Base-by-base conservation (phyloP, 2,329 filamentous ascomycete genomes). In the Fusarium oligoseptatum region DNA sequence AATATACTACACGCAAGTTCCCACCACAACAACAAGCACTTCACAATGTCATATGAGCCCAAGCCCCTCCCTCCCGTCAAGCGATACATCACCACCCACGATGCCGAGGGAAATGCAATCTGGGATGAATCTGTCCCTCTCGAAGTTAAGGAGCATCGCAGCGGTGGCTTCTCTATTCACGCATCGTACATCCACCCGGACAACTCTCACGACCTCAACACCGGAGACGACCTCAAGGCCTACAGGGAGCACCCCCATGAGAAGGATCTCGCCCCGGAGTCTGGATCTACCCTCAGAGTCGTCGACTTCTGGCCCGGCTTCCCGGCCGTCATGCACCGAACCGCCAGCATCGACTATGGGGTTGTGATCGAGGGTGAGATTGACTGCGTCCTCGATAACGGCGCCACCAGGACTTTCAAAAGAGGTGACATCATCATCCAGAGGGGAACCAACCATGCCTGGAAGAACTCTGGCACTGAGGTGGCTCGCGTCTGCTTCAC, bases 361-460 rank as follows among this genome's bases (percentile, higher is more conserved):
- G 55, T 76, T 24, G 62, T 78, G 8, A 27, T 78, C 10, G 76
- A 78, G 27, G 76, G 76, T 22, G 70, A 74, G 63, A 48, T 77
- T 17, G 70, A 78, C 32, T 76, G 73, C 36, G 43, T 78, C 27
- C 70, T 78, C 3, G 75, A 78, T 36, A 71, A 69, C 27, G 72
- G 75, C 17, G 75, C 56, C 11, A 60, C 68, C 7, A 68, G 29
- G 55, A 77, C 68, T 5, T 70, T 77, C 36, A 50, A 32, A 15
- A 67, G 75, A 20, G 77, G 76, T 2, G 75, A 77, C 15, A 74
- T 77, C 20, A 58, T 77, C 52, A 56, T 78, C n/a, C 76, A 78
- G 73, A 70, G 72, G 14, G 76, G 76, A 15, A 77, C 76, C 17
- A 78, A 72, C 27, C 76, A 78, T 34, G 73, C 71, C 3, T 78